Conservation (phyloP, 352 stramenopile species). For the Globisporangium paddicum region DNA sequence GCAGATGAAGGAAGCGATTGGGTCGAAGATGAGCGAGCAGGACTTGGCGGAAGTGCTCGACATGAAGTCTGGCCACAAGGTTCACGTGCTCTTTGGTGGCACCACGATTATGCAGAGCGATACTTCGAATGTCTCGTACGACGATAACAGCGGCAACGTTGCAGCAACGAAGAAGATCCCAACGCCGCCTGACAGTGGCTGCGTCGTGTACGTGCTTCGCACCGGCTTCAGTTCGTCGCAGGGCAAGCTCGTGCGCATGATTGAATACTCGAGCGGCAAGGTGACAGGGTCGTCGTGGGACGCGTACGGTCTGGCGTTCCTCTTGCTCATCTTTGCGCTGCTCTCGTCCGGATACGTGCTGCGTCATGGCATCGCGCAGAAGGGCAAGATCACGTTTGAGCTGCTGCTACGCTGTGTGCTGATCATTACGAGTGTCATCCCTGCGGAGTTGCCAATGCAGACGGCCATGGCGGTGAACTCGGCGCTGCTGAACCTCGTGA, state of each 20-base stretch:
- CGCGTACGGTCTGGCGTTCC: conserved; percentile 93
- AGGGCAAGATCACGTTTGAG: conserved; percentile 94
- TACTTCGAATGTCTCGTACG: conserved; percentile 29
- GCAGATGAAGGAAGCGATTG: conserved; percentile 96
- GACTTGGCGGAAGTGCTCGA: conserved; percentile 69
- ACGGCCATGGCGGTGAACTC: conserved; percentile 97
- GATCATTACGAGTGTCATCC: conserved; percentile 98
- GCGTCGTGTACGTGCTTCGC: conserved; percentile 93
- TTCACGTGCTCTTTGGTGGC: conserved; percentile 92
- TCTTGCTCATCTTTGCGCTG: conserved; percentile 97
- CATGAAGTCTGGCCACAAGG: conserved; percentile 86
- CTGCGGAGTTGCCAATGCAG: conserved; percentile 98
- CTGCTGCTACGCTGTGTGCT: conserved; percentile 97
- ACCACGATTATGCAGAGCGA: conserved; percentile 90
- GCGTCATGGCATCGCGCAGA: conserved; percentile 78
- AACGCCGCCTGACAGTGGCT: conserved; percentile 86
- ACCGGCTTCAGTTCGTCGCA: conserved; percentile 98
- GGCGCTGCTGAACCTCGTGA: conserved; percentile 92
- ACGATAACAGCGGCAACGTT: not conserved
- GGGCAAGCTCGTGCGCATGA: conserved; percentile 97
- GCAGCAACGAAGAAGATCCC: conserved; percentile 41
- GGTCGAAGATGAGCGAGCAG: conserved; percentile 64
- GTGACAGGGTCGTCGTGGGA: conserved; percentile 94
- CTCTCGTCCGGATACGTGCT: conserved; percentile 93
- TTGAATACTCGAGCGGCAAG: conserved; percentile 97